These are phyloP conservation scores for Diplosphaera chodatii DNA, from an alignment of 139 green algal species.

Conservation along the genomic window DNA sequence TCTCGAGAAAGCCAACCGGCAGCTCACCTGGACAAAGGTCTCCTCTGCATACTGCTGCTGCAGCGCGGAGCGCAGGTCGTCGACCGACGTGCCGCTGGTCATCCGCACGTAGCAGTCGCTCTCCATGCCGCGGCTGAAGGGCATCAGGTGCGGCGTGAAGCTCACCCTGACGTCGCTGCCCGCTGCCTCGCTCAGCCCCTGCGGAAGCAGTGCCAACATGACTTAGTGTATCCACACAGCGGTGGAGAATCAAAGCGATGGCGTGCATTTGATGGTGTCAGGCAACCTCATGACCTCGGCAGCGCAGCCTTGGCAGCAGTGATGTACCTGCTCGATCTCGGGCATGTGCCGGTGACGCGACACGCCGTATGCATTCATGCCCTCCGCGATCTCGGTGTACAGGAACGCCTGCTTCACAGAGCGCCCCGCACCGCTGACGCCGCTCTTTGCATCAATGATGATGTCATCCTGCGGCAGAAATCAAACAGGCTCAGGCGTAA, in stretches of 20 bases:
- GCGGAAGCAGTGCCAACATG: neutral
- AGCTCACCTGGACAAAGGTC: slow-evolving; percentile 56
- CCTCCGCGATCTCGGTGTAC: slow-evolving; percentile 86
- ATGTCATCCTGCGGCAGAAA: slow-evolving; percentile 67
- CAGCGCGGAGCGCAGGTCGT: slow-evolving; percentile 49
- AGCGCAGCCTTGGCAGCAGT: too few relatives aligned
- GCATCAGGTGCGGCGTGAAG: slow-evolving; percentile 98
- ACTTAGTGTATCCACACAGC: too few relatives aligned
- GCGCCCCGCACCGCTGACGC: slow-evolving; percentile 84
- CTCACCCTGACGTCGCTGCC: slow-evolving; percentile 63
- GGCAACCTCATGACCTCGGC: too few relatives aligned
- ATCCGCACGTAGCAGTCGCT: slow-evolving; percentile 91
- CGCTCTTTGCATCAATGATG: slow-evolving; percentile 96
- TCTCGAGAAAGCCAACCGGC: too few relatives aligned
- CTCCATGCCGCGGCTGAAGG: slow-evolving; percentile 95
- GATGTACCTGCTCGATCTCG: slow-evolving; percentile 88
- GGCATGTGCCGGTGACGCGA: slow-evolving; percentile 88
- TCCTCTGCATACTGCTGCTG: slow-evolving; percentile 62
- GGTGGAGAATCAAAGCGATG: too few relatives aligned
- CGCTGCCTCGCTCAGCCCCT: slow-evolving; percentile 73
- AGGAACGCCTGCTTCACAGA: slow-evolving; percentile 86
- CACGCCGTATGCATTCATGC: slow-evolving; percentile 81
- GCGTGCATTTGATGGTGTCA: too few relatives aligned
- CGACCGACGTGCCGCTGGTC: slow-evolving; percentile 52
- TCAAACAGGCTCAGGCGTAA: too few relatives aligned